Percentiles rank a stretch among this genome's conserved stretches.
Conservation (phyloP, 768 basidiomycete species). For the Neoboletus magnificus region DNA sequence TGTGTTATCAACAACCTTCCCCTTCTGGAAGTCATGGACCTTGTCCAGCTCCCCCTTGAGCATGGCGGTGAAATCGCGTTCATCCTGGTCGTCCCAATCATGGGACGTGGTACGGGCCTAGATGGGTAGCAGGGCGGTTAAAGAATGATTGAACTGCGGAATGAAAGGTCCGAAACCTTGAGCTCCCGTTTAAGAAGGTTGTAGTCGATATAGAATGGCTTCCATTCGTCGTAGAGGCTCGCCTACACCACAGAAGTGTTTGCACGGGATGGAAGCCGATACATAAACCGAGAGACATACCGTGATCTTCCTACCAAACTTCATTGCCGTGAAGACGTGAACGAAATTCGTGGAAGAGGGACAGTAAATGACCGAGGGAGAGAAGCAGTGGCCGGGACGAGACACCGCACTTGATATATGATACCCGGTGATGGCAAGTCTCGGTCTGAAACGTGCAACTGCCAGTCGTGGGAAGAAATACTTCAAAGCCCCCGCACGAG, state of each 20-base stretch:
- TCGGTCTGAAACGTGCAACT: not conserved
- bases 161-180: slow-evolving; percentile 49
- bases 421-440: not conserved
- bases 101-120: slow-evolving; percentile 51
- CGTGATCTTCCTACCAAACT: slow-evolving; percentile 78
- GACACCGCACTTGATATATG: not conserved
- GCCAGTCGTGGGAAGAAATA: slow-evolving; percentile 9
- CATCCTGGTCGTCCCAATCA: slow-evolving; percentile 75
- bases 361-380: not conserved
- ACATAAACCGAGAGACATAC: slow-evolving; percentile 35
- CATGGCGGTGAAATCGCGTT: slow-evolving; percentile 73
- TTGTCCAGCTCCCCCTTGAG: slow-evolving; percentile 89
- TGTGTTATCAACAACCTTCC: slow-evolving; percentile 54
- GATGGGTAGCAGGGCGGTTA: not conserved
- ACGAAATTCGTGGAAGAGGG: not conserved
- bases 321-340: slow-evolving; percentile 44
- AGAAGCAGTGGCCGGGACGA: not conserved
- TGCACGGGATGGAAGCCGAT: not conserved
- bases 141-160: not conserved
- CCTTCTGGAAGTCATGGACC: slow-evolving; percentile 89
- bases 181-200: slow-evolving; percentile 85
- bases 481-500: not conserved
- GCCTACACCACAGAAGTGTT: slow-evolving; percentile 41
- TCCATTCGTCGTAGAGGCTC: slow-evolving; percentile 88
- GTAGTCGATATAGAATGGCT: slow-evolving; percentile 87